Evolutionary conservation across 306 rosid species (phyloP).

Genomic region (Quercus aquifolioides): DNA sequence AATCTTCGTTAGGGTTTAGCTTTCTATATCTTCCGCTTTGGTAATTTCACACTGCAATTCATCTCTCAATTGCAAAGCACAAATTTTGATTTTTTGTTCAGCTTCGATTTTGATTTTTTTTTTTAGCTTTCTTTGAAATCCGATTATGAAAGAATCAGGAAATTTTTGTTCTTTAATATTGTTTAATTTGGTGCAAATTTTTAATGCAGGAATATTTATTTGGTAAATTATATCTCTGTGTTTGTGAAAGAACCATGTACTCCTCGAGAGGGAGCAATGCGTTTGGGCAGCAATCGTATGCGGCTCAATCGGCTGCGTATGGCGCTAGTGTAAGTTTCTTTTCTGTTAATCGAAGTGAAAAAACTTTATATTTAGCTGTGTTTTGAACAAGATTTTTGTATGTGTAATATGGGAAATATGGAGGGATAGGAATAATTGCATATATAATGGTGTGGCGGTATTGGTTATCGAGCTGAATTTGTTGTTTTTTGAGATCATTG

Average conservation of each 20-base stretch:
- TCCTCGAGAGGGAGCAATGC: constrained; percentile 81
- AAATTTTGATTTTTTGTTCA: background rate
- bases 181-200: background rate
- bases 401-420: too few relatives aligned
- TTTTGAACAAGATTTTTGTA: background rate
- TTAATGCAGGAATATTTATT: constrained; percentile 17
- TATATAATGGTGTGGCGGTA: too few relatives aligned
- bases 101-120: background rate
- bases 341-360: background rate
- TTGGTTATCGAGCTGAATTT: too few relatives aligned
- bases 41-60: background rate
- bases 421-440: too few relatives aligned
- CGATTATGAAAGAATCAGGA: background rate
- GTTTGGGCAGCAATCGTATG: constrained; percentile 75
- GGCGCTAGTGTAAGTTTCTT: constrained; percentile 61
- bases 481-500: too few relatives aligned
- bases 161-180: too few relatives aligned
- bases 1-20: background rate
- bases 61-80: background rate
- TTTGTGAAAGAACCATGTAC: constrained; percentile 61
- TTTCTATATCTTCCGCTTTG: background rate
- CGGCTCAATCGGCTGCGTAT: constrained; percentile 80
- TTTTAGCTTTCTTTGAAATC: background rate
- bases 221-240: background rate
- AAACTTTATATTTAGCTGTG: background rate